A percentile compares a stretch with the other conserved stretches of the same genome.
Evolutionary conservation across 345 rosid genomes (phyloP).

Genomic region (Excoecaria agallocha): DNA sequence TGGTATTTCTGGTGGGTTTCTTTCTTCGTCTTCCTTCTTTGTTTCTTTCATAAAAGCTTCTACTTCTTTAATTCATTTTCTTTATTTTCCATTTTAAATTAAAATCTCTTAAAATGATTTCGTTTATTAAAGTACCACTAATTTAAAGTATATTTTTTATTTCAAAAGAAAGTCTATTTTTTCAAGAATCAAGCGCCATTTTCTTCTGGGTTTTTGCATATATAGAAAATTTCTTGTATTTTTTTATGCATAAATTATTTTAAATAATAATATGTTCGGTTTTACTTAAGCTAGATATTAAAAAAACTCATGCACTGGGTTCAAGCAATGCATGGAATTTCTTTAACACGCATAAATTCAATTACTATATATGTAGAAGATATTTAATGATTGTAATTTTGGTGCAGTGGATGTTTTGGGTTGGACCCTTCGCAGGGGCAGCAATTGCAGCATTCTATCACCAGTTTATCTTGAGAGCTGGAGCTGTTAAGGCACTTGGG

Average conservation of each 20-base stretch:
- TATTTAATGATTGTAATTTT: not conserved
- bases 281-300: not conserved
- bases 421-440: constrained; percentile 82
- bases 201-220: no score
- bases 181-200: not conserved
- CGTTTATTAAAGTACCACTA: no score
- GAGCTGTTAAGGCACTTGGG: constrained; percentile 73
- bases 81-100: no score
- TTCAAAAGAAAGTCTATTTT: no score
- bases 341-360: no score
- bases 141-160: not conserved
- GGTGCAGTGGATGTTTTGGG: constrained; percentile 86
- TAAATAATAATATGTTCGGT: not conserved
- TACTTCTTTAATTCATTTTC: not conserved
- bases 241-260: no score
- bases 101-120: no score
- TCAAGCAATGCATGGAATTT: no score
- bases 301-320: no score
- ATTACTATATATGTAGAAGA: no score
- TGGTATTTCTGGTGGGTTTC: constrained; percentile 63
- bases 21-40: not conserved
- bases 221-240: no score
- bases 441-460: constrained; percentile 87
- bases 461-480: constrained; percentile 79
- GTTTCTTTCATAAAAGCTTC: not conserved